Conservation (phyloP, 768 basidiomycete genomes). For the Boletus insuetus region DNA sequence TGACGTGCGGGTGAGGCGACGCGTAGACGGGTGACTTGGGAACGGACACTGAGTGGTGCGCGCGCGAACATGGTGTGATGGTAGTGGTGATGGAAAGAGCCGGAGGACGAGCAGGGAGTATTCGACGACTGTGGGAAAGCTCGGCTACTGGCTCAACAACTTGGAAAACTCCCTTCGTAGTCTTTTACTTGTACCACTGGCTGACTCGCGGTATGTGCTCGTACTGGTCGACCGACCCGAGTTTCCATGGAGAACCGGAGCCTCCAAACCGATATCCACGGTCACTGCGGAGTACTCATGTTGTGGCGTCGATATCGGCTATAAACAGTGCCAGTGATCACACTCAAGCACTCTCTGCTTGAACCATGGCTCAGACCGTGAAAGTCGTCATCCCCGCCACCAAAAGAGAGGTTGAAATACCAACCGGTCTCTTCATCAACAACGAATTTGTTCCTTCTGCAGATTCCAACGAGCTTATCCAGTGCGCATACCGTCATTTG, state of each 20-base stretch:
- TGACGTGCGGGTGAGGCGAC: constrained; percentile 37
- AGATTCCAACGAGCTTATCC: constrained; percentile 61
- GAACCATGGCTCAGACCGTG: constrained; percentile 45
- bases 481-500: constrained; percentile 40
- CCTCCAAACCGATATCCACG: too few species aligned
- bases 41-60: constrained; percentile 41
- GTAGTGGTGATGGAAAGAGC: constrained; percentile 13
- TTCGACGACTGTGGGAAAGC: constrained; percentile 19
- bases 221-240: too few species aligned
- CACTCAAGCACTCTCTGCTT: background rate
- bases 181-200: too few species aligned
- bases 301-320: constrained; percentile 10
- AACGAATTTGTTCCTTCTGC: constrained; percentile 81
- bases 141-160: too few species aligned
- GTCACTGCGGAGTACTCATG: constrained; percentile 1
- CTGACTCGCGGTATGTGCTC: too few species aligned
- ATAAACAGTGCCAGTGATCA: constrained; percentile 10
- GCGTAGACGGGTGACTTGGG: constrained; percentile 34
- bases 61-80: constrained; percentile 40
- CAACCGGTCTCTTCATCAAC: constrained; percentile 89
- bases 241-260: too few species aligned
- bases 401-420: constrained; percentile 55
- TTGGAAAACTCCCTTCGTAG: too few species aligned
- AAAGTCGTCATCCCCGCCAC: constrained; percentile 41
- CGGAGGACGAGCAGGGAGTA: background rate